A percentile compares a stretch with the other conserved stretches of the same genome.
These are phyloP conservation scores for Dysphania ambrosioides DNA, from an alignment of 148 eudicot genomes.

Conservation along the genomic window DNA sequence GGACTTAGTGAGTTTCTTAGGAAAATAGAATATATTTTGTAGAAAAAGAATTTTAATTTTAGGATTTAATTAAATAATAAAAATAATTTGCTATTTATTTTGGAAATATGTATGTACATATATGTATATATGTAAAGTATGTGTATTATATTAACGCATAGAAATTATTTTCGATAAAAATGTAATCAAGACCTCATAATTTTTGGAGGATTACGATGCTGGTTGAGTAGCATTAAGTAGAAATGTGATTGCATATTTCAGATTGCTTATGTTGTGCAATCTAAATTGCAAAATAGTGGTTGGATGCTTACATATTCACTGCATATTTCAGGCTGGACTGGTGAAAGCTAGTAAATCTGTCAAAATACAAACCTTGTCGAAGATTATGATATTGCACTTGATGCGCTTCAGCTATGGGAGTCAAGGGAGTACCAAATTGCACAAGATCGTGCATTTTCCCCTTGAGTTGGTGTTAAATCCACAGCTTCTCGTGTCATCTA, in stretches of 20 bases:
- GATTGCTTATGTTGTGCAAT: not conserved
- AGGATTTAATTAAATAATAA: too few species aligned
- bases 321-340: conserved; percentile 57
- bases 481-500: conserved; percentile 69
- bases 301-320: conserved; percentile 6
- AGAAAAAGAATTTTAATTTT: too few species aligned
- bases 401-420: conserved; percentile 94
- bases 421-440: conserved; percentile 84
- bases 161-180: too few species aligned
- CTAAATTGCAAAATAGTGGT: not conserved
- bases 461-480: conserved; percentile 69
- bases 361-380: conserved; percentile 69
- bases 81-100: too few species aligned
- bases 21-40: too few species aligned
- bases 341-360: conserved; percentile 84
- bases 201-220: not conserved
- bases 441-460: conserved; percentile 75
- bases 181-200: too few species aligned
- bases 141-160: too few species aligned
- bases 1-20: too few species aligned
- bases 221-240: not conserved
- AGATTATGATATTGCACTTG: conserved; percentile 84
- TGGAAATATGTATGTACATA: too few species aligned
- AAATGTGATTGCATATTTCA: not conserved
- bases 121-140: too few species aligned